A percentile compares a stretch with the other conserved stretches of the same genome.
Evolutionary conservation across 106 monocot species (phyloP).

Genomic region (Hemerocallis citrina): DNA sequence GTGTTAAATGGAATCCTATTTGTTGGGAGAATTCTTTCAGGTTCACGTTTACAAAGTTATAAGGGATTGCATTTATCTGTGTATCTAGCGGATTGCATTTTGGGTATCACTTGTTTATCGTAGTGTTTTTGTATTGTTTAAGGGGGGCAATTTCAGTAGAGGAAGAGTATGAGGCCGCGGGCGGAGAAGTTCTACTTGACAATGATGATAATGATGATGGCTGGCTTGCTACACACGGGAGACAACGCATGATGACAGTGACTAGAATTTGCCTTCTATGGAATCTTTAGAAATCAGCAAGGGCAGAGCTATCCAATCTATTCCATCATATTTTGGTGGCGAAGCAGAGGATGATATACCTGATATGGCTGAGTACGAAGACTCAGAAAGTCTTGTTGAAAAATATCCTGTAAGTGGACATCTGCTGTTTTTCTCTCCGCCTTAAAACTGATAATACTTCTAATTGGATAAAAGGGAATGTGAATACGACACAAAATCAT

Average conservation of each 20-base stretch:
- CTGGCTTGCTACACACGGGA: conserved; percentile 98
- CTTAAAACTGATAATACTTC: no score
- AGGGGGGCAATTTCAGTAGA: conserved; percentile 76
- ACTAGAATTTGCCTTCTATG: conserved; percentile 87
- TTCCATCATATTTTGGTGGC: conserved; percentile 82
- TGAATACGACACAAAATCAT: no score
- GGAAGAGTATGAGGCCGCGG: conserved; percentile 92
- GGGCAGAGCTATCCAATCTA: conserved; percentile 47
- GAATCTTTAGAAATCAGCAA: conserved; percentile 64
- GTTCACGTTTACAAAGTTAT: no score
- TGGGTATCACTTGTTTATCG: background rate
- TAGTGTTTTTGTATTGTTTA: conserved; percentile 57
- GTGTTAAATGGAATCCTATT: no score
- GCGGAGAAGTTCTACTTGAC: conserved; percentile 82
- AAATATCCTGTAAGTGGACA: conserved; percentile 47
- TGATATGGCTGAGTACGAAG: conserved; percentile 73
- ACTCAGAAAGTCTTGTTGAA: conserved; percentile 61
- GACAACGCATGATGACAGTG: conserved; percentile 30
- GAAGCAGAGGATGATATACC: conserved; percentile 95
- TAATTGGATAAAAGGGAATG: no score
- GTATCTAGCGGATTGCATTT: no score
- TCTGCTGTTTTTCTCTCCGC: background rate
- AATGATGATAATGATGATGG: conserved; percentile 72
- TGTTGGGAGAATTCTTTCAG: no score
- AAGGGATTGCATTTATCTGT: no score